Percentiles rank a stretch among this genome's conserved stretches.
Evolutionary conservation across 352 stramenopile genomes (phyloP).

Genomic region (Phytophthora megakarya): DNA sequence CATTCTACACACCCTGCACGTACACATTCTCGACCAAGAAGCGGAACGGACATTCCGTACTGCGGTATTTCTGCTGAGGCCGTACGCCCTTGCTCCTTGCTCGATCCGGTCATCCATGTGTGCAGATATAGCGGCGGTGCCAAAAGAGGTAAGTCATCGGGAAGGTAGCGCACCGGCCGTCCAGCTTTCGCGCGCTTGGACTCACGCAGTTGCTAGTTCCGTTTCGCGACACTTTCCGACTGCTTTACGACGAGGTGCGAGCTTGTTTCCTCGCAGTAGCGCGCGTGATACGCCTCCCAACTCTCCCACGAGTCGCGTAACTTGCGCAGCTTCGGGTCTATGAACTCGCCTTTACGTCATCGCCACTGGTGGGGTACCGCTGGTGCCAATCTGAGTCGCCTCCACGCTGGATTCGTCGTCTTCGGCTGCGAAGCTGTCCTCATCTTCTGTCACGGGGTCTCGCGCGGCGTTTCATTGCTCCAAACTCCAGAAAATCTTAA

Average conservation of each 20-base stretch:
- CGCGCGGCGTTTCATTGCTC: too few relatives aligned
- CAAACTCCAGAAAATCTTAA: too few relatives aligned
- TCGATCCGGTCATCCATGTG: neutral
- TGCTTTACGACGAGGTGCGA: conserved; percentile 1
- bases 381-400: too few relatives aligned
- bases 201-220: neutral
- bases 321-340: neutral
- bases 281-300: neutral
- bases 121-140: conserved; percentile 3
- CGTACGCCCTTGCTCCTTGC: neutral
- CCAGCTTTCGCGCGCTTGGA: neutral
- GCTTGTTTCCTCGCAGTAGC: neutral
- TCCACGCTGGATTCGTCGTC: too few relatives aligned
- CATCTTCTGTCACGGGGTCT: too few relatives aligned
- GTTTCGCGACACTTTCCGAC: neutral
- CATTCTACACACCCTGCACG: neutral
- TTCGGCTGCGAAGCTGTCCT: too few relatives aligned
- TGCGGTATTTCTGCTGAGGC: neutral
- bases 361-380: too few relatives aligned
- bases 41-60: neutral
- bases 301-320: neutral
- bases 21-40: conserved; percentile 1
- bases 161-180: neutral
- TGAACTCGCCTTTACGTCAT: too few relatives aligned
- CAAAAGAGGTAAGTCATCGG: neutral